Conservation (phyloP, 306 rosid species). For the Prunus campanulata region DNA sequence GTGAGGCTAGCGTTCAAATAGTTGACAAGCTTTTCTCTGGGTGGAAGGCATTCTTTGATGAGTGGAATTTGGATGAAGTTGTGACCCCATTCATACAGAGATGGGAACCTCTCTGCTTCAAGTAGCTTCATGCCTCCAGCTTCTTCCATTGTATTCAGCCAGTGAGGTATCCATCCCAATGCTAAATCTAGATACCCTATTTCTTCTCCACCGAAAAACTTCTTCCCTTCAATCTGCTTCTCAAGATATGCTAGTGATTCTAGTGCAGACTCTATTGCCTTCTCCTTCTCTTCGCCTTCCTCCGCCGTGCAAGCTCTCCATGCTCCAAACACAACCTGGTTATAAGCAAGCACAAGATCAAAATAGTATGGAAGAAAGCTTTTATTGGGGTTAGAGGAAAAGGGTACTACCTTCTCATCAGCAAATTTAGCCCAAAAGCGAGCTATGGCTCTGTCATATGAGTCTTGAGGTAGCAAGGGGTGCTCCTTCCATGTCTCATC, state of each 20-base stretch:
- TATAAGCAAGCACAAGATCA: background rate
- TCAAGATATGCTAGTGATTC: conserved; percentile 44
- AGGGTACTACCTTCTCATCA: conserved; percentile 41
- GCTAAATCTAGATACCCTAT: conserved; percentile 45
- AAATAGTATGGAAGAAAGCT: background rate
- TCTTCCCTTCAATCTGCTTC: conserved; percentile 48
- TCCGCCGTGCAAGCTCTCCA: conserved; percentile 36
- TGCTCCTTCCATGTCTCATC: conserved; percentile 52
- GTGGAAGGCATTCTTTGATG: conserved; percentile 44
- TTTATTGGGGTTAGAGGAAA: background rate
- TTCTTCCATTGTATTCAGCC: conserved; percentile 49
- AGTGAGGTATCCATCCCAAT: conserved; percentile 31
- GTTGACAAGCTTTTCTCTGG: conserved; percentile 16
- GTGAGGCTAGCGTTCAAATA: conserved; percentile 21
- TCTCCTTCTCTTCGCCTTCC: conserved; percentile 42
- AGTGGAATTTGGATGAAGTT: conserved; percentile 41
- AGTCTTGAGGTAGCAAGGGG: conserved; percentile 35
- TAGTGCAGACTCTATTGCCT: conserved; percentile 39
- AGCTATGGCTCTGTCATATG: conserved; percentile 35
- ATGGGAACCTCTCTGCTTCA: conserved; percentile 46
- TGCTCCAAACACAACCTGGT: conserved; percentile 30
- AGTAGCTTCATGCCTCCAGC: conserved; percentile 44
- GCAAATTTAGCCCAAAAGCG: conserved; percentile 48
- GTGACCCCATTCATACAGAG: conserved; percentile 48
- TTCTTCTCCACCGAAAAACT: conserved; percentile 35